Evolutionary conservation across 306 rosid genomes (phyloP), one percentile per base, ranked within the genome.

Genomic region (Begonia masoniana): DNA sequence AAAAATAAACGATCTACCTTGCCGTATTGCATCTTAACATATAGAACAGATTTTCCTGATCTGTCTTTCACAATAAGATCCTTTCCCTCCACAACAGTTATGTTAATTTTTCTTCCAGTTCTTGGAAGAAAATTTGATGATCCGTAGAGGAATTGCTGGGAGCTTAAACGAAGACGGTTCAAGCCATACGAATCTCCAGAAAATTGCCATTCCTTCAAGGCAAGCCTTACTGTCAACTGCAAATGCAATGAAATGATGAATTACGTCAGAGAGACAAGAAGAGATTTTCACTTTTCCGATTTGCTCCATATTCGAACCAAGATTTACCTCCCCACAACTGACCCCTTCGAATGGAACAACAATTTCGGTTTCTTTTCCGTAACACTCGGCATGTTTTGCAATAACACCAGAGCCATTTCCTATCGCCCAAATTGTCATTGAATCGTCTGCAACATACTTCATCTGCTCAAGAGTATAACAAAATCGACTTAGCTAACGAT

Each of bases 311-410:
- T 5, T 48, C 8, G 8, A 50, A 50, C 17, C 21, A 10, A 50
- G 10, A 6, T 50, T 50, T 50, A 92, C 99, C 96, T 92, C 99
- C 47, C 83, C 95, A 7, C 76, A 75, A 61, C 62, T 63, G 41
- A 57, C 64, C 47, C 87, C 89, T 77, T 92, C 99, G 72, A 92
- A 92, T 57, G 99, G 99, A 75, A 92, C 86, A 57, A 79, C 82
- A 76, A 92, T 74, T 76, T 92, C 96, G 58, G 86, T 78, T 68
- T 92, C 99, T 52, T 72, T 73, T 47, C 95, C 99, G 47, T 95
- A 81, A 55, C 66, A 64, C 57, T 41, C 62, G 6, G 78, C 82
- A 41, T 77, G 94, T 66, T 80, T 83, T 14, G 96, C 96, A 55
- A 83, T 79, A 57, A 87, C 81, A 46, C 79, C 78, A 57, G 93